Evolutionary conservation across 2,329 filamentous ascomycete species (phyloP).

Genomic region (Penicillium sp.): DNA sequence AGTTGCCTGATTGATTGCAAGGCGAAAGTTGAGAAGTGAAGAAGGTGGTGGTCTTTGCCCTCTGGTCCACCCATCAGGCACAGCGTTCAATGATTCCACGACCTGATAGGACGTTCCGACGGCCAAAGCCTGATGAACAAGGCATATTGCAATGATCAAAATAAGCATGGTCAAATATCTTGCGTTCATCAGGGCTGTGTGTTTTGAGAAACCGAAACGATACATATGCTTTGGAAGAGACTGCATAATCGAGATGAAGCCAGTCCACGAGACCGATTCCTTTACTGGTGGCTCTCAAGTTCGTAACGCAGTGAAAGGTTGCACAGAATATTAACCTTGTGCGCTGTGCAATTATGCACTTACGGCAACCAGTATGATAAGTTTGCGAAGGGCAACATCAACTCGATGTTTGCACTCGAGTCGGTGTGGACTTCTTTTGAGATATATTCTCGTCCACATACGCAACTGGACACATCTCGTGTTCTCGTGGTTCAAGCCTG

Average conservation of each 20-base stretch:
- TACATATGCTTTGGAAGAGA: not conserved
- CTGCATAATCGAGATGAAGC: not conserved
- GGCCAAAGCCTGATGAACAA: constrained; percentile 3
- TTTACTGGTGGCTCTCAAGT: not conserved
- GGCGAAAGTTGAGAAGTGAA: constrained; percentile 52
- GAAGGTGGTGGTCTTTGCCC: constrained; percentile 33
- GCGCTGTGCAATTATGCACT: too few species aligned
- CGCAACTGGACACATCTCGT: too few species aligned
- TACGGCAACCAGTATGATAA: too few species aligned
- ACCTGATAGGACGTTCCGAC: constrained; percentile 17
- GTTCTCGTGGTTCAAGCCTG: too few species aligned
- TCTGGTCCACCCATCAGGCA: constrained; percentile 41
- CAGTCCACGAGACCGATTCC: not conserved
- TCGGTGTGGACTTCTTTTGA: too few species aligned
- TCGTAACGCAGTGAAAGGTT: too few species aligned
- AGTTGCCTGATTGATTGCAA: constrained; percentile 56
- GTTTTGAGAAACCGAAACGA: not conserved
- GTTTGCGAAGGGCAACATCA: too few species aligned
- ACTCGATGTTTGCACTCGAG: too few species aligned
- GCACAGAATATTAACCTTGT: too few species aligned
- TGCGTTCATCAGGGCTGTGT: not conserved
- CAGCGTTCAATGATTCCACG: constrained; percentile 34
- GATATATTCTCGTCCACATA: too few species aligned
- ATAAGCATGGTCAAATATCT: not conserved
- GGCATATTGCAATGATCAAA: constrained; percentile 17